phyloP scores from a whole-genome alignment of 2,329 filamentous ascomycete species.

The Parafenestella ontariensis region DNA sequence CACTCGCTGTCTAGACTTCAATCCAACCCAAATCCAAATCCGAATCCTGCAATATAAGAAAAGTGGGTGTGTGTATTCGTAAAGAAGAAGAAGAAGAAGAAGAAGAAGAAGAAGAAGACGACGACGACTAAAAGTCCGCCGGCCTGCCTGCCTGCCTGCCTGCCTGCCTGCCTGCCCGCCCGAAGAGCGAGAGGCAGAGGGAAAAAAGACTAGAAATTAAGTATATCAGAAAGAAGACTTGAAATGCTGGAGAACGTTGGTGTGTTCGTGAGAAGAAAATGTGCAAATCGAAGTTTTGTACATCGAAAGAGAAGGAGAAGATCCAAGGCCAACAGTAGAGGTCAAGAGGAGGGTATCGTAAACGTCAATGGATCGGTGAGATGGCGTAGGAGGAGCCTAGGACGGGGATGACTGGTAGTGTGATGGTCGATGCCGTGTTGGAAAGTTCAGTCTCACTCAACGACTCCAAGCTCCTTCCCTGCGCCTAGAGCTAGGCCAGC shows the following conservation, averaged over 20 bases:
- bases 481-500: constrained; percentile 1
- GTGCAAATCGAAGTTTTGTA: neutral
- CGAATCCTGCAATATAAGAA: neutral
- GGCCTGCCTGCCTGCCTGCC: too few relatives aligned
- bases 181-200: neutral
- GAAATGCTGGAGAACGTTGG: neutral
- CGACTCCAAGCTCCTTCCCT: neutral
- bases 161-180: too few relatives aligned
- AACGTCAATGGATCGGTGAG: neutral
- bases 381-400: neutral
- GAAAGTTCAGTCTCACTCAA: too few relatives aligned
- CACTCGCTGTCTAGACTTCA: neutral
- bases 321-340: too few relatives aligned
- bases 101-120: neutral
- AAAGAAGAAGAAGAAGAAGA: neutral
- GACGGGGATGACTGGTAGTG: too few relatives aligned
- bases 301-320: neutral
- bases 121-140: too few relatives aligned
- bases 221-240: neutral
- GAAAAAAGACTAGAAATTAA: neutral
- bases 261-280: neutral
- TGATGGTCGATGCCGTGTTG: too few relatives aligned
- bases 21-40: neutral
- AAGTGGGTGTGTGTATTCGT: neutral
- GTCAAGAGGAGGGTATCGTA: neutral